Percentiles rank a stretch among this genome's conserved stretches.
Evolutionary conservation across 192 early-diverging fungal genomes (phyloP).

Genomic region (Chytriomyces sp.): DNA sequence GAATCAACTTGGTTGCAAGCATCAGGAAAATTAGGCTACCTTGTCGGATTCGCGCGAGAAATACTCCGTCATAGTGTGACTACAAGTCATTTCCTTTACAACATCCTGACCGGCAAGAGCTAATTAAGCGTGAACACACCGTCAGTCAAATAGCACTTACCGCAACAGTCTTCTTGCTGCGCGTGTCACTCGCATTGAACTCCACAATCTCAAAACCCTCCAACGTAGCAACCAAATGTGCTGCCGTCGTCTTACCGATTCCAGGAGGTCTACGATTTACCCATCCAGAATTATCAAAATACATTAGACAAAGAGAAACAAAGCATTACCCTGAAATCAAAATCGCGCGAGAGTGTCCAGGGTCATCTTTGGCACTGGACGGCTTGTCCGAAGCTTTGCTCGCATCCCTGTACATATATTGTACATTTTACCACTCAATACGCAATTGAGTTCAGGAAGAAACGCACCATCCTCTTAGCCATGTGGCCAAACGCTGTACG

Average conservation of each 20-base stretch:
- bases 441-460: too few relatives aligned
- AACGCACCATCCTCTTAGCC: slow-evolving; percentile 76
- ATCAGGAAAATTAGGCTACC: background rate
- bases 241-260: slow-evolving; percentile 96
- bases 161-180: slow-evolving; percentile 87
- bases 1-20: background rate
- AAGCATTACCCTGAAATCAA: slow-evolving; percentile 69
- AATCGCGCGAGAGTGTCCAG: slow-evolving; percentile 61
- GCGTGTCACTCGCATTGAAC: slow-evolving; percentile 96
- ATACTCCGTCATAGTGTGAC: slow-evolving; percentile 60
- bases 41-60: slow-evolving; percentile 32
- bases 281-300: background rate
- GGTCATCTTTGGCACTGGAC: slow-evolving; percentile 54
- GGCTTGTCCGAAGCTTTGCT: slow-evolving; percentile 44
- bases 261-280: slow-evolving; percentile 93
- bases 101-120: slow-evolving; percentile 33
- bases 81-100: slow-evolving; percentile 56
- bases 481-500: slow-evolving; percentile 68
- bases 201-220: slow-evolving; percentile 86
- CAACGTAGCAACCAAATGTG: slow-evolving; percentile 79
- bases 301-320: background rate
- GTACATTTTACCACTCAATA: slow-evolving; percentile 7
- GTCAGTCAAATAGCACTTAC: slow-evolving; percentile 40
- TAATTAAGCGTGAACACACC: background rate
- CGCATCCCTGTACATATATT: slow-evolving; percentile 41